These are phyloP conservation scores for Asterochloris sp. DNA, from an alignment of 139 green algal genomes.

Conservation along the genomic window DNA sequence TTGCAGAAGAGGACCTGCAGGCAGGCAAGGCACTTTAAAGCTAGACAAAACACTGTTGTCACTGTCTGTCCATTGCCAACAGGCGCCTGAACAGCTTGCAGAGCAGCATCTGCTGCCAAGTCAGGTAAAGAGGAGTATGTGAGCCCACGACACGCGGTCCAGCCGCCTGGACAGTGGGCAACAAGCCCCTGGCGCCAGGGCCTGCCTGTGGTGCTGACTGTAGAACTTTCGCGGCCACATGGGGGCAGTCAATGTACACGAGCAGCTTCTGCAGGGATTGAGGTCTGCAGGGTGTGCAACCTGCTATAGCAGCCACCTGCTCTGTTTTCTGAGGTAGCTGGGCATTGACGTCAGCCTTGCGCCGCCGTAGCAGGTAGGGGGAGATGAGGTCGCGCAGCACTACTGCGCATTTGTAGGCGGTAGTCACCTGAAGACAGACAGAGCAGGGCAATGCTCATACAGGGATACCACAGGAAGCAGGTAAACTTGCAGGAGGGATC, in stretches of 20 bases:
- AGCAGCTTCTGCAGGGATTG: background rate
- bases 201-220: too few species aligned
- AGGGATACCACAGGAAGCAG: background rate
- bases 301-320: constrained; percentile 39
- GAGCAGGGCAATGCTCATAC: background rate
- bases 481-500: background rate
- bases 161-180: too few species aligned
- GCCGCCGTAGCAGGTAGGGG: constrained; percentile 92
- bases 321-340: constrained; percentile 95
- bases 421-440: constrained; percentile 62
- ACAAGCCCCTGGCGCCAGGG: too few species aligned
- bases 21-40: too few species aligned
- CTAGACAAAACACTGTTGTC: background rate
- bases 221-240: too few species aligned
- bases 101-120: constrained; percentile 78
- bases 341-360: constrained; percentile 86
- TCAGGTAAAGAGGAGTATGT: background rate
- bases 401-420: constrained; percentile 87
- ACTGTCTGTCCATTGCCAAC: constrained; percentile 13
- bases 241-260: too few species aligned
- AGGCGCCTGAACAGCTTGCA: constrained; percentile 79
- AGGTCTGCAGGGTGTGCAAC: background rate
- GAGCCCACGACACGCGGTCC: background rate
- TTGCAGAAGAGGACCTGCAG: constrained; percentile 90
- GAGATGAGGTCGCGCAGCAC: constrained; percentile 92